These are phyloP conservation scores for Cryphonectria nitschkei DNA, from an alignment of 2,329 filamentous ascomycete species.

Conservation along the genomic window DNA sequence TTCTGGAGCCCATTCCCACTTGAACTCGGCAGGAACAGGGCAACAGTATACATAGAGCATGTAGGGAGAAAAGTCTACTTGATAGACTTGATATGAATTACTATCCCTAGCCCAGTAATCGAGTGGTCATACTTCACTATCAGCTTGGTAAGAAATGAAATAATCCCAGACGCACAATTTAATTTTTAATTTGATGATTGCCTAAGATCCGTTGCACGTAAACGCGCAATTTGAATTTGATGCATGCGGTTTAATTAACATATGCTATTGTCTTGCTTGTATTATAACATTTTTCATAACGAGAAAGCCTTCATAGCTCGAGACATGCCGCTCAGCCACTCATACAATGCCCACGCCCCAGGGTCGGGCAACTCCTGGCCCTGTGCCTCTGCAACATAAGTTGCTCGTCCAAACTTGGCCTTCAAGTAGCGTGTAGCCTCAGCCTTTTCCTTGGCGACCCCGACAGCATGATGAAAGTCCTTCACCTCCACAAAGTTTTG, in stretches of 20 bases:
- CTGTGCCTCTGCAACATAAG: conserved; percentile 37
- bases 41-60: too few species aligned
- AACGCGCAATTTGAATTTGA: too few species aligned
- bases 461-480: conserved; percentile 21
- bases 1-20: not conserved
- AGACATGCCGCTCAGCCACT: conserved; percentile 28
- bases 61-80: too few species aligned
- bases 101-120: too few species aligned
- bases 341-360: conserved; percentile 39
- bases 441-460: conserved; percentile 36
- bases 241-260: too few species aligned
- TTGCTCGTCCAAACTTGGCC: conserved; percentile 36
- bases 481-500: conserved; percentile 25
- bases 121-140: too few species aligned
- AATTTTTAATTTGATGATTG: too few species aligned
- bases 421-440: conserved; percentile 36
- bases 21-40: not conserved
- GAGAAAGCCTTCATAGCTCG: conserved; percentile 11
- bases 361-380: conserved; percentile 38
- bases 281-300: not conserved
- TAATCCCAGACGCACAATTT: too few species aligned
- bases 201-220: too few species aligned
- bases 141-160: too few species aligned
- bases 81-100: too few species aligned
- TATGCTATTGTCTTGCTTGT: not conserved